Evolutionary conservation across 2,329 filamentous ascomycete genomes (phyloP).

Genomic region (Proliferodiscus dingleyae): DNA sequence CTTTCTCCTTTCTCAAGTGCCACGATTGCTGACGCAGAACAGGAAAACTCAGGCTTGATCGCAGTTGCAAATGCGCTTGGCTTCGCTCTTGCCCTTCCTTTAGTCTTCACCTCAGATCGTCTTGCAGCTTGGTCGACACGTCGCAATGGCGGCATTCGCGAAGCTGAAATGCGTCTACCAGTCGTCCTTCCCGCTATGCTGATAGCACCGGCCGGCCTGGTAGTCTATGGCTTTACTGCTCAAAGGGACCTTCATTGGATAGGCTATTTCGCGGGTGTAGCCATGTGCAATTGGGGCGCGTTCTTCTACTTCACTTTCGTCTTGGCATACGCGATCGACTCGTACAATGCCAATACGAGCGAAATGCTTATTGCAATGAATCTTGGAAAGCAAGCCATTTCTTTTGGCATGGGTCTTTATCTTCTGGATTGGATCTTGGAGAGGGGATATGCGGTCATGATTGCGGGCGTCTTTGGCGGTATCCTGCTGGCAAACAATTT

Average conservation of each 20-base stretch:
- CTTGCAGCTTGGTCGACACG: conserved; percentile 36
- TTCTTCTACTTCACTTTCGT: conserved; percentile 56
- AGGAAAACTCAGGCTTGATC: conserved; percentile 41
- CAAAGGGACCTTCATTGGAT: conserved; percentile 49
- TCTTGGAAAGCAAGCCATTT: conserved; percentile 52
- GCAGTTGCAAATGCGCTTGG: conserved; percentile 36
- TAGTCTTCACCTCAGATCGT: conserved; percentile 38
- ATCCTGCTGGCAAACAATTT: conserved; percentile 47
- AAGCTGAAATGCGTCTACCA: conserved; percentile 38
- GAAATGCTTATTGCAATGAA: conserved; percentile 60
- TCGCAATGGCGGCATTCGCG: conserved; percentile 35
- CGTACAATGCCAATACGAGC: conserved; percentile 52
- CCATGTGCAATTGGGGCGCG: conserved; percentile 43
- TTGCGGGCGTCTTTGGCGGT: conserved; percentile 44
- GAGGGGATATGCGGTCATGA: conserved; percentile 47
- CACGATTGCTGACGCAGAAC: background rate
- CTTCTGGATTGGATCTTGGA: conserved; percentile 46
- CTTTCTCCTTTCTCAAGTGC: background rate
- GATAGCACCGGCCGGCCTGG: conserved; percentile 49
- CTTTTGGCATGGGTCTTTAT: conserved; percentile 47
- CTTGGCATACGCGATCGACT: conserved; percentile 56
- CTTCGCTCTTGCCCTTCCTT: conserved; percentile 39
- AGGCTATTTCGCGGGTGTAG: conserved; percentile 45
- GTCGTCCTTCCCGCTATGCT: conserved; percentile 47
- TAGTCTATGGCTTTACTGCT: conserved; percentile 53